Percentiles rank a stretch among this genome's conserved stretches.
Evolutionary conservation across 306 rosid genomes (phyloP).

Genomic region (Trifolium fragiferum): DNA sequence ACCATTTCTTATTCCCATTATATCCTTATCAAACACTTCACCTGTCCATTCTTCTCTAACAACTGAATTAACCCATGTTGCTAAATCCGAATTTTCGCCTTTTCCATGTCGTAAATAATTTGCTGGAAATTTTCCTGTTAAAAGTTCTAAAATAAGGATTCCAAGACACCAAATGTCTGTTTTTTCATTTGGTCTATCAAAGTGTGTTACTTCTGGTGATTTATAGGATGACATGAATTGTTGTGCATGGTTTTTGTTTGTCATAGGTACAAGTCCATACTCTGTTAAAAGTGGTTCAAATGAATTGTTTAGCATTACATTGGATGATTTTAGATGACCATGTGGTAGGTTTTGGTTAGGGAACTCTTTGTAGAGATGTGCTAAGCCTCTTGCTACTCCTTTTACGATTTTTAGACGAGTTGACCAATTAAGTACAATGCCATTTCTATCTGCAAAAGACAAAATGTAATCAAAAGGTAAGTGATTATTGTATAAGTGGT

Average conservation of each 20-base stretch:
- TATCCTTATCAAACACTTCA: slow-evolving; percentile 69
- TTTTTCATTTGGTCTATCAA: slow-evolving; percentile 40
- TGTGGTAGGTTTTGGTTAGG: slow-evolving; percentile 55
- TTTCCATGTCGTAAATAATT: slow-evolving; percentile 57
- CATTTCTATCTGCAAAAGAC: slow-evolving; percentile 52
- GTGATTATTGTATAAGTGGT: too few relatives aligned
- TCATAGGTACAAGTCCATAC: slow-evolving; percentile 55
- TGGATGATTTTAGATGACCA: slow-evolving; percentile 86
- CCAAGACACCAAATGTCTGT: slow-evolving; percentile 76
- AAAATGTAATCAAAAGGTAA: too few relatives aligned
- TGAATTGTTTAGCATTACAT: slow-evolving; percentile 57
- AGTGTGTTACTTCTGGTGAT: slow-evolving; percentile 57
- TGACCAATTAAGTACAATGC: slow-evolving; percentile 56
- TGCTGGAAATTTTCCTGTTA: slow-evolving; percentile 62
- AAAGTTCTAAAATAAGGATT: slow-evolving; percentile 62
- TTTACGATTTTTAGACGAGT: slow-evolving; percentile 71
- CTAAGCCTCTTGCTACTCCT: slow-evolving; percentile 70
- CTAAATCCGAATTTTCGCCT: slow-evolving; percentile 51
- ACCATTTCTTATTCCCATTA: slow-evolving; percentile 47
- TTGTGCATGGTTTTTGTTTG: slow-evolving; percentile 58
- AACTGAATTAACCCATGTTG: slow-evolving; percentile 68
- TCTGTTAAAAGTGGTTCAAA: slow-evolving; percentile 61
- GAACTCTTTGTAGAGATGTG: slow-evolving; percentile 61
- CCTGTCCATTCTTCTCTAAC: slow-evolving; percentile 81
- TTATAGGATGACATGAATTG: slow-evolving; percentile 62